Evolutionary conservation across 192 early-diverging fungal species (phyloP), one percentile per base, ranked within the genome.

Genomic region (Entophlyctis luteolus): DNA sequence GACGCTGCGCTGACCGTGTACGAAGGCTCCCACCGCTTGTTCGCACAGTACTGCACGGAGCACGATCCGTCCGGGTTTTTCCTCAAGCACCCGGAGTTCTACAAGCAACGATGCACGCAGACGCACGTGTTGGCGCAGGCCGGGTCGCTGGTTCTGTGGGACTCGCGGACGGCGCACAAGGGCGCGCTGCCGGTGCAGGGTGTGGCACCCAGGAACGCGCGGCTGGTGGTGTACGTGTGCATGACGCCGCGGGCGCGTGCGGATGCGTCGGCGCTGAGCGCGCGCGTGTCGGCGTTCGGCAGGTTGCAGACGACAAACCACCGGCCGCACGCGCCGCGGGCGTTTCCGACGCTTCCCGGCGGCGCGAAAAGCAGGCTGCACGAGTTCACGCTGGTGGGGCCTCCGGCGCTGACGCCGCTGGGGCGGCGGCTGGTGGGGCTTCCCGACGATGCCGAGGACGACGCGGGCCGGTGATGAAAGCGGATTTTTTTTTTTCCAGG

Each of bases 141-240:
- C 16, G 62, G 62, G 14, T 65, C 34, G 14, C 18, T 65, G 46
- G 27, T 65, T 33, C 62, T 65, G 10, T 65, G 62, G 62, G 62
- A 65, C 62, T 62, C 56, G 10, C 62, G 62, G 14, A 65, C 62
- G 12, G 57, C 62, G 0, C 62, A 65, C 62, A 31, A 33, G 14
- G 47, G 47, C 62, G n/a, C 34, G n/a, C 20, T 57, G 12, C 62
- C 42, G 14, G 42, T 57, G 8, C 53, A 14, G 12, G 20, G 16
- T 8, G n/a, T n/a, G 10, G 14, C 57, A 31, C n/a, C 16, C 0
- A 0, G 8, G 12, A 31, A 20, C 27, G n/a, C 62, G 27, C 53
- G 62, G 6, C 6, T n/a, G n/a, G 62, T 67, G n/a, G 62, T 65
- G n/a, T 65, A 65, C 62, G 34, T 65, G 14, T 65, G 62, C 62